A percentile compares a stretch with the other conserved stretches of the same genome.
Evolutionary conservation across 148 eudicot species (phyloP).

Genomic region (Chenopodium suecicum): DNA sequence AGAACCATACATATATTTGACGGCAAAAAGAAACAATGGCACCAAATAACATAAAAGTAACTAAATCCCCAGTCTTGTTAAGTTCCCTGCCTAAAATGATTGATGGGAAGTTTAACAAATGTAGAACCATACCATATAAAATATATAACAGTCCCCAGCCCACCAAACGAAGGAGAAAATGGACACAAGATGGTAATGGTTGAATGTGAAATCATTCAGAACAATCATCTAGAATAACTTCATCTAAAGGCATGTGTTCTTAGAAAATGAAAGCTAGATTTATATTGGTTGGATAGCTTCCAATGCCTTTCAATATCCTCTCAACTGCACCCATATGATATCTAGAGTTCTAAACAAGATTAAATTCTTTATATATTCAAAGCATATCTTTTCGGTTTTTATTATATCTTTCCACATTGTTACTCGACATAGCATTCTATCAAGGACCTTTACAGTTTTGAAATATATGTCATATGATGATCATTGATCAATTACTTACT

Average conservation of each 20-base stretch:
- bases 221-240: not conserved
- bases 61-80: not conserved
- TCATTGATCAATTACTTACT: too few relatives aligned
- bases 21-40: constrained; percentile 1
- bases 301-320: not conserved
- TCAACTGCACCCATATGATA: not conserved
- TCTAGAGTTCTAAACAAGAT: not conserved
- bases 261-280: too few relatives aligned
- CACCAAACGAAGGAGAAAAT: not conserved
- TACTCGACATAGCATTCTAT: not conserved
- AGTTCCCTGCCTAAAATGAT: not conserved
- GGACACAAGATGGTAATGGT: not conserved
- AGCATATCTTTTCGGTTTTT: too few relatives aligned
- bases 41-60: not conserved
- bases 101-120: not conserved
- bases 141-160: not conserved
- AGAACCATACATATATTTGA: not conserved
- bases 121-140: not conserved
- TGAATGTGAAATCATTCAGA: not conserved
- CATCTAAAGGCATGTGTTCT: not conserved
- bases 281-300: not conserved
- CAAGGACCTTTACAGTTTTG: too few relatives aligned
- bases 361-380: too few relatives aligned
- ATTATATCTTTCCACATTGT: not conserved
- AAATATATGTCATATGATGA: too few relatives aligned